Base-by-base conservation (phyloP, 768 basidiomycete genomes). In the Russula olivacea region DNA sequence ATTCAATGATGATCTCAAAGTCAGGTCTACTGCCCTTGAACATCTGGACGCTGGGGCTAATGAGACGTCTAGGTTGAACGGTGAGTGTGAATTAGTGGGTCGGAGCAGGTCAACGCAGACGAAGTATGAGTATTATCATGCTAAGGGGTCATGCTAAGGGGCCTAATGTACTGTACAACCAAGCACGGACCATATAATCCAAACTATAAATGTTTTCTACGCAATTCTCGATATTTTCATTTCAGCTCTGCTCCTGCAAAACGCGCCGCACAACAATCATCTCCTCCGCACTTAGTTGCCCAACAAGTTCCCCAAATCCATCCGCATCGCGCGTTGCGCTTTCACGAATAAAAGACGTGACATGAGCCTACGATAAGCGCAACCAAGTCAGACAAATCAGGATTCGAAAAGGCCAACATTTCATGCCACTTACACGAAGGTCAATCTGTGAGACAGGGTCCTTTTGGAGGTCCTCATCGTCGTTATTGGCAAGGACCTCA, bases 391-490 rank as follows among this genome's bases (percentile, higher is more conserved):
- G 36, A 36, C 21, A 12, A 21, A 45, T 59, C 50, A 59, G 43
- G 15, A 25, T 9, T 25, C 10, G 40, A 6, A 43, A 43, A 4
- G 2, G 17, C 38, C n/a, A n/a, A 9, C 8, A 50, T 9, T 14
- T 30, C 12, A 14, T 19, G 41, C 12, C 9, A 75, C 78, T 66
- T 63, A 85, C 86, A 67, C 75, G 75, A 76, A 98, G 84, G 69
- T 98, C 92, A 71, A 98, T 87, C 61, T 87, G 85, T 25, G 88
- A 91, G 59, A 97, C 79, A 5, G 91, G 87, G 73, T 98, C 96
- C 58, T 82, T 84, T 76, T 83, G 84, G 53, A 98, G 79, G 71
- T 98, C 95, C 65, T 94, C 92, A 71, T 98, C 95, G 66, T 82
- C 88, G 48, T 80, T 83, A 49, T 83, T 84, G 17, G 88, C 83